These are phyloP conservation scores for Pythium apleroticum DNA, from an alignment of 352 stramenopile genomes.

Conservation along the genomic window DNA sequence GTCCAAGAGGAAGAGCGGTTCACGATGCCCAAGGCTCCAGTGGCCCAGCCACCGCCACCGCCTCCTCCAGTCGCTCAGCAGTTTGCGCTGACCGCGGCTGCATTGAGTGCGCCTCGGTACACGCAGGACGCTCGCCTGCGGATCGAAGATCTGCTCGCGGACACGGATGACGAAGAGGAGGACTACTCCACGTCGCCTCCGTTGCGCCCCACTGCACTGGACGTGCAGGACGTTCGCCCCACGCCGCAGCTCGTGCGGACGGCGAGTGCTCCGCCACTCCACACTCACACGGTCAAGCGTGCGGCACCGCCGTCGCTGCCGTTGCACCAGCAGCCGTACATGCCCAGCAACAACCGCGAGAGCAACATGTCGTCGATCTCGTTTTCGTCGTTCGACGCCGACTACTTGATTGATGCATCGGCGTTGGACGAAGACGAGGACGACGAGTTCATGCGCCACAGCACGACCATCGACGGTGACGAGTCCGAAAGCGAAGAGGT, in stretches of 20 bases:
- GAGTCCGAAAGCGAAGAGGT: conserved; percentile 20
- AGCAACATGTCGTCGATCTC: conserved; percentile 22
- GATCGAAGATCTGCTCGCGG: conserved; percentile 22
- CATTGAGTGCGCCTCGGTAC: conserved; percentile 10
- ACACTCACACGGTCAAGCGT: background rate
- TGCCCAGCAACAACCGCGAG: conserved; percentile 13
- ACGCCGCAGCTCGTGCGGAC: conserved; percentile 19
- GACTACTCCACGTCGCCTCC: conserved; percentile 25
- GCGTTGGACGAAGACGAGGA: conserved; percentile 15
- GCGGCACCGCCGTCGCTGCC: conserved; percentile 2
- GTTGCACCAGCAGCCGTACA: conserved; percentile 4
- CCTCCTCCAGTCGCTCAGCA: conserved; percentile 17
- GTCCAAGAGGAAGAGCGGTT: conserved; percentile 24
- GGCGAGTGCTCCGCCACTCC: conserved; percentile 10
- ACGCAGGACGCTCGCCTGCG: conserved; percentile 21
- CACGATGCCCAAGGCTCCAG: conserved; percentile 17
- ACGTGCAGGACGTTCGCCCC: conserved; percentile 17
- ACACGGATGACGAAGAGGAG: conserved; percentile 25
- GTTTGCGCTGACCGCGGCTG: conserved; percentile 19
- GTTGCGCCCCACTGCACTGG: conserved; percentile 21
- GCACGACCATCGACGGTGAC: conserved; percentile 7
- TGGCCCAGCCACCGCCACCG: background rate
- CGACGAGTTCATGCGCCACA: conserved; percentile 10
- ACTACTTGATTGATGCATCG: conserved; percentile 22
- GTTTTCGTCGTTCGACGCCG: conserved; percentile 27